phyloP scores from a whole-genome alignment of 2,329 filamentous ascomycete species.

The Fusarium zealandicum region DNA sequence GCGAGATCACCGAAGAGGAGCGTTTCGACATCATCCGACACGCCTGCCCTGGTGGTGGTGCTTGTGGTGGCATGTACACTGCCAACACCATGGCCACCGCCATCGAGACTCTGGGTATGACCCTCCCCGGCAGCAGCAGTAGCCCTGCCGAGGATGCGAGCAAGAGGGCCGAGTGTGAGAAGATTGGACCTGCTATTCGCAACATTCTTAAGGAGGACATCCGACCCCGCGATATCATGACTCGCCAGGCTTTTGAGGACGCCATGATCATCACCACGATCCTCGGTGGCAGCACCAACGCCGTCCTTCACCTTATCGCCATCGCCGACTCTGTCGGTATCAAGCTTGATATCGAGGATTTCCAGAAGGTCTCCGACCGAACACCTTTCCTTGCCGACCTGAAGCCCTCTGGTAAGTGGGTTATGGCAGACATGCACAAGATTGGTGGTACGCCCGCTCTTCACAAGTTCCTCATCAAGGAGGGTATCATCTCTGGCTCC shows the following conservation, averaged over 20 bases:
- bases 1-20: conserved; percentile 88
- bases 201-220: conserved; percentile 79
- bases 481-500: conserved; percentile 79
- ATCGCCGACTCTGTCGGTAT: conserved; percentile 83
- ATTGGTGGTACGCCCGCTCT: conserved; percentile 88
- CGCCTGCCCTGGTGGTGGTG: conserved; percentile 73
- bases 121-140: conserved; percentile 82
- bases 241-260: conserved; percentile 81
- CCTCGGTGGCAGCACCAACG: conserved; percentile 85
- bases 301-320: conserved; percentile 83
- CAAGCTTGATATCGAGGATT: conserved; percentile 85
- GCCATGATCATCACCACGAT: conserved; percentile 86
- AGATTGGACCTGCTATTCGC: conserved; percentile 75
- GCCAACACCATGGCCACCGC: conserved; percentile 94
- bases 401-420: conserved; percentile 86
- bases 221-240: conserved; percentile 78
- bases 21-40: conserved; percentile 94
- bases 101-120: conserved; percentile 89
- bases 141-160: conserved; percentile 76
- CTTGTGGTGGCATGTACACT: conserved; percentile 89
- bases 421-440: conserved; percentile 84
- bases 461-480: conserved; percentile 85
- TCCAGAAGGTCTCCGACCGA: conserved; percentile 81
- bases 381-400: conserved; percentile 83
- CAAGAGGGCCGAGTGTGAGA: conserved; percentile 77